These are phyloP conservation scores for Camellia lanceoleosa DNA, from an alignment of 148 eudicot species.

Conservation along the genomic window DNA sequence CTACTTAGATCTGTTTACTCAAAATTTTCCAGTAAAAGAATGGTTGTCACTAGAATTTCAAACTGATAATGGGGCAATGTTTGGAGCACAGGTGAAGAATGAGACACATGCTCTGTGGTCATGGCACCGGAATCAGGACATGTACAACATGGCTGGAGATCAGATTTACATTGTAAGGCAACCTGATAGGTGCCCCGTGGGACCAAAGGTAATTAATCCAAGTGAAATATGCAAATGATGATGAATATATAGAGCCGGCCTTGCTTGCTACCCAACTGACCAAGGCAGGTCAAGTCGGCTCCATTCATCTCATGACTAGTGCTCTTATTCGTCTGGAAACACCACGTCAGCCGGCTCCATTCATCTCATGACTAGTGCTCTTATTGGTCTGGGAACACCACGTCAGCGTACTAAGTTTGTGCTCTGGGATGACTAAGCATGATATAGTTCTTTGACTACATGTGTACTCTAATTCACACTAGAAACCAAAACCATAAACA, in stretches of 20 bases:
- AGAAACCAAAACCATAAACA: not conserved
- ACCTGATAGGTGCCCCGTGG: conserved; percentile 60
- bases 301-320: too few species aligned
- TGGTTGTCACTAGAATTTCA: not conserved
- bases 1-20: not conserved
- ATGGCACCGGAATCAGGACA: conserved; percentile 88
- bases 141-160: conserved; percentile 65
- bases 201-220: conserved; percentile 23
- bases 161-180: conserved; percentile 87
- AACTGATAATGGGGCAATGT: not conserved
- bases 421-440: too few species aligned
- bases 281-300: too few species aligned
- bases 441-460: too few species aligned
- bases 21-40: not conserved
- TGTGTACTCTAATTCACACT: not conserved
- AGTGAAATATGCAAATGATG: not conserved
- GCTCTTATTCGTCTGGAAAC: too few species aligned
- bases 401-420: too few species aligned
- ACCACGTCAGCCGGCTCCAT: too few species aligned
- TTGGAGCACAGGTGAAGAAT: conserved; percentile 66
- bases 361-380: too few species aligned
- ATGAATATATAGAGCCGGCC: too few species aligned
- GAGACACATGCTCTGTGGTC: conserved; percentile 91
- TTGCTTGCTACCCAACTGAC: too few species aligned
- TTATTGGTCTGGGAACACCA: too few species aligned